phyloP scores from a whole-genome alignment of 495 filamentous ascomycete species.

The Lichenothelia convexa region DNA sequence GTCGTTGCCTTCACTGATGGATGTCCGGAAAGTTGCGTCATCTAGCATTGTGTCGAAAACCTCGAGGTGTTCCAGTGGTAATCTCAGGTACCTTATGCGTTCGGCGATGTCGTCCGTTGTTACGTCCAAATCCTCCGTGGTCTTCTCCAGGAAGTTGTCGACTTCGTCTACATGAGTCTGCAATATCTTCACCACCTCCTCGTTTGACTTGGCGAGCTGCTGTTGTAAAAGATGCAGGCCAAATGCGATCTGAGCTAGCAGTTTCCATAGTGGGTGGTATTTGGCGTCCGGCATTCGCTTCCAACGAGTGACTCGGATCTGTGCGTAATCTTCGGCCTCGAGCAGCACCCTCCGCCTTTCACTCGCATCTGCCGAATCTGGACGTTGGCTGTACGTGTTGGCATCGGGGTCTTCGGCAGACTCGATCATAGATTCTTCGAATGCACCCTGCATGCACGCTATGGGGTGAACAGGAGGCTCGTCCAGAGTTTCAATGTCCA shows the following conservation, averaged over 20 bases:
- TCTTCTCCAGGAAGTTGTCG: slow-evolving; percentile 72
- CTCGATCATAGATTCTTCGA: slow-evolving; percentile 79
- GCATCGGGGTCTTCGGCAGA: slow-evolving; percentile 28
- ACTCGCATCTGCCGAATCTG: slow-evolving; percentile 41
- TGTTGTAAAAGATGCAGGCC: slow-evolving; percentile 79
- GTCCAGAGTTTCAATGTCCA: slow-evolving; percentile 7
- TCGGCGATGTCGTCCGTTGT: slow-evolving; percentile 64
- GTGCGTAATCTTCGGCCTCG: slow-evolving; percentile 42
- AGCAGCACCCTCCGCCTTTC: slow-evolving; percentile 50
- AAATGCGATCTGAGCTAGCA: slow-evolving; percentile 83
- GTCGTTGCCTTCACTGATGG: slow-evolving; percentile 74
- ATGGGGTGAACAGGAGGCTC: slow-evolving; percentile 57
- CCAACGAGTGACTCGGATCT: slow-evolving; percentile 55
- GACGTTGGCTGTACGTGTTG: slow-evolving; percentile 24
- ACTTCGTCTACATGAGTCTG: slow-evolving; percentile 86
- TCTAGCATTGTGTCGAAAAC: slow-evolving; percentile 81
- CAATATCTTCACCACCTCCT: slow-evolving; percentile 72
- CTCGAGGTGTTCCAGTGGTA: slow-evolving; percentile 68
- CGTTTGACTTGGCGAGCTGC: slow-evolving; percentile 69
- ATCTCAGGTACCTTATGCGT: slow-evolving; percentile 58
- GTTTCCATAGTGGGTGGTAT: slow-evolving; percentile 76
- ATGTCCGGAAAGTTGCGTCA: slow-evolving; percentile 58
- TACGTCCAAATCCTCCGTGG: slow-evolving; percentile 70
- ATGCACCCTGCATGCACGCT: slow-evolving; percentile 69
- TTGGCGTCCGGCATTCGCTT: slow-evolving; percentile 43